phyloP scores from a whole-genome alignment of 1,139 yeast species.

The Geotrichum australiense region DNA sequence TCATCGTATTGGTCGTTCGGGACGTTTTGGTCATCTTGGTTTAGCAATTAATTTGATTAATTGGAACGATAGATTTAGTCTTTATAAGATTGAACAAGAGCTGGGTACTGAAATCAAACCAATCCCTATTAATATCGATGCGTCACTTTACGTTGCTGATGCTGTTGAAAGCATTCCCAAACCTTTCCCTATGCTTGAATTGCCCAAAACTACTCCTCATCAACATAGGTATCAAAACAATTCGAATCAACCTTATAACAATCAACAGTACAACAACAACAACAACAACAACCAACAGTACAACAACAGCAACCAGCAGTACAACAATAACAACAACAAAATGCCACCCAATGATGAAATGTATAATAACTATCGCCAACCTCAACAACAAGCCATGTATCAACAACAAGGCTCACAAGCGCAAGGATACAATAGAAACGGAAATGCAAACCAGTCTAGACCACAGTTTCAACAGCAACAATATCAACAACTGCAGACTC shows the following conservation, averaged over 20 bases:
- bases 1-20: constrained; percentile 98
- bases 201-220: constrained; percentile 40
- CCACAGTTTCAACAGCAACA: constrained; percentile 12
- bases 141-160: constrained; percentile 80
- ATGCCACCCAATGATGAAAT: neutral
- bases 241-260: constrained; percentile 23
- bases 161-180: constrained; percentile 71
- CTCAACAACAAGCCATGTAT: neutral
- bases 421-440: neutral
- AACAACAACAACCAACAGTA: constrained; percentile 25
- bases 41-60: constrained; percentile 92
- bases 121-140: constrained; percentile 86
- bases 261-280: constrained; percentile 23
- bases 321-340: neutral
- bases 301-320: constrained; percentile 22
- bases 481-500: constrained; percentile 11
- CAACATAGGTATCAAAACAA: constrained; percentile 20
- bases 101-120: constrained; percentile 97
- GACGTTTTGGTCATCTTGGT: constrained; percentile 98
- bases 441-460: constrained; percentile 5
- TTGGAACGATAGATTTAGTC: constrained; percentile 92
- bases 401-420: constrained; percentile 20
- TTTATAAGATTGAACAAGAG: constrained; percentile 94
- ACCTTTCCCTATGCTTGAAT: constrained; percentile 72
- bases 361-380: constrained; percentile 6